Percentiles rank a stretch among this genome's conserved stretches.
phyloP scores from a whole-genome alignment of 2,329 filamentous ascomycete genomes.

The Apiospora pterosperma region DNA sequence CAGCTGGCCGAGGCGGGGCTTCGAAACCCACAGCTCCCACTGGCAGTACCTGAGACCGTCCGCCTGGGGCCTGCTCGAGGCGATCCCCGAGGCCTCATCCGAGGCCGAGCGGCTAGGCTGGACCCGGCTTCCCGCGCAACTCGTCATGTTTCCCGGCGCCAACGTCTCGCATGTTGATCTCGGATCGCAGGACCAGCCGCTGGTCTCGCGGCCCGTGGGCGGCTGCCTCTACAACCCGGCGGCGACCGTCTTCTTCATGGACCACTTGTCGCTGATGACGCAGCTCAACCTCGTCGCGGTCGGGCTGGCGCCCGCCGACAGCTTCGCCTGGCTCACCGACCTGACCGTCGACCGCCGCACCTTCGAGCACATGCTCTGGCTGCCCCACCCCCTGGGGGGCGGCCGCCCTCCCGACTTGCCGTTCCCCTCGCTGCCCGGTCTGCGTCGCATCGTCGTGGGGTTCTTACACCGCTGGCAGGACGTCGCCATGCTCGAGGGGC shows the following conservation, averaged over 20 bases:
- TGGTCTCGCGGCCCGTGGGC: neutral
- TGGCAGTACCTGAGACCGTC: neutral
- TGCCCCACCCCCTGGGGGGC: neutral
- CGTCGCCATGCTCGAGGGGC: neutral
- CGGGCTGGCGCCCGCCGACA: neutral
- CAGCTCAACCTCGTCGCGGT: neutral
- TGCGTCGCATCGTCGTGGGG: neutral
- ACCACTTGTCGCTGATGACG: neutral
- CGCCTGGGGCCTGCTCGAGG: neutral
- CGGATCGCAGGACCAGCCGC: neutral
- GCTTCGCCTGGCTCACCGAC: neutral
- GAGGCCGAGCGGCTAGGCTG: neutral
- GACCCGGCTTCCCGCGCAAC: neutral
- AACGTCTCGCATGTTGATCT: neutral
- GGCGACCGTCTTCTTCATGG: neutral
- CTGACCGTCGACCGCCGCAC: neutral
- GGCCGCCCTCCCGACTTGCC: neutral
- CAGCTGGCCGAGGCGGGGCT: neutral
- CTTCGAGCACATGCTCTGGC: neutral
- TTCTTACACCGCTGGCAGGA: slow-evolving; percentile 1
- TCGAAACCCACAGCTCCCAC: neutral
- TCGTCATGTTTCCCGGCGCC: neutral
- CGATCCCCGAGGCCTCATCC: neutral
- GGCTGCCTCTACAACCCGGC: neutral
- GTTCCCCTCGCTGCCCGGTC: neutral